A percentile compares a stretch with the other conserved stretches of the same genome.
Evolutionary conservation across 1,284 basidiomycete genomes (phyloP).

Genomic region (Tilletia indica): DNA sequence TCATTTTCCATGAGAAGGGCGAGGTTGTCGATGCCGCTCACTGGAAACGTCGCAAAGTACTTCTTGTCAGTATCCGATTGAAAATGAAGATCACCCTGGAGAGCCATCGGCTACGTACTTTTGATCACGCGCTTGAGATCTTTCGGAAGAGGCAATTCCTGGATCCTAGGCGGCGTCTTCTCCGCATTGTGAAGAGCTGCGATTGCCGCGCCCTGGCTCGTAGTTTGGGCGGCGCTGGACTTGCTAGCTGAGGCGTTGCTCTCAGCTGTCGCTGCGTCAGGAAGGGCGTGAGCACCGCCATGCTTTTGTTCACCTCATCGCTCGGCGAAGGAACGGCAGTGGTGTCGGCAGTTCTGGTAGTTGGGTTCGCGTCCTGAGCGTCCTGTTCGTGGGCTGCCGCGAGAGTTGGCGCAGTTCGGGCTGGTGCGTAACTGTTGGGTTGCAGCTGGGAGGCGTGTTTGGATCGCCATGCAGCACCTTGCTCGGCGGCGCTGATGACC

Average conservation of each 20-base stretch:
- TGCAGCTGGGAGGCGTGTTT: background rate
- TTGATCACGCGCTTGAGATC: slow-evolving; percentile 15
- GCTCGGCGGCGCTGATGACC: background rate
- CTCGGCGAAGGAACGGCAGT: background rate
- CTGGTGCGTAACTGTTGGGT: background rate
- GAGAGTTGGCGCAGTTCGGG: background rate
- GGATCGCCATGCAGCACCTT: slow-evolving; percentile 1
- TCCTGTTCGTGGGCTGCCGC: background rate
- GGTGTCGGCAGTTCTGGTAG: background rate
- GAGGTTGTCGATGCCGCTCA: slow-evolving; percentile 54
- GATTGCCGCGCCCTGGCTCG: background rate
- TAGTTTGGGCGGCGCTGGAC: no score
- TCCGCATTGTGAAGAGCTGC: background rate
- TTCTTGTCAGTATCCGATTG: background rate
- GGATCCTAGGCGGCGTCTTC: background rate
- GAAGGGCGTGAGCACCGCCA: no score
- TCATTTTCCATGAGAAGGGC: slow-evolving; percentile 53
- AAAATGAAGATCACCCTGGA: background rate
- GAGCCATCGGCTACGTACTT: background rate
- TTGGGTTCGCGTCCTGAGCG: background rate
- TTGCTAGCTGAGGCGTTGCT: no score
- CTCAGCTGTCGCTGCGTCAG: background rate
- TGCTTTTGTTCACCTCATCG: no score
- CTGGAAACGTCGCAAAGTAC: background rate
- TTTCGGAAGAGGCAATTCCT: background rate